Conservation (phyloP, 2,329 filamentous ascomycete genomes). For the Ceratocystis albifundus region DNA sequence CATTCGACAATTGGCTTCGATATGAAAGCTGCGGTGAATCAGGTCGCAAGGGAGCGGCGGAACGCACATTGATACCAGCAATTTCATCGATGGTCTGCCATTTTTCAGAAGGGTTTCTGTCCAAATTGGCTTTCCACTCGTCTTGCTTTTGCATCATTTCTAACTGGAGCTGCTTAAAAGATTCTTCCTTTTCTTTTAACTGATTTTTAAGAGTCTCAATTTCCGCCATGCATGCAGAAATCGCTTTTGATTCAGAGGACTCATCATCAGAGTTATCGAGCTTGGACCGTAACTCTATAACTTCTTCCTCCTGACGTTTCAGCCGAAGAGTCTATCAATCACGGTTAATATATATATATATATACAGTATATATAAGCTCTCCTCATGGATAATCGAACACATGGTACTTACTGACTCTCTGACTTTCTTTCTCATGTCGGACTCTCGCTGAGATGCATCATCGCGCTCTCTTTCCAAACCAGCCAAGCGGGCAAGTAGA, state of each 20-base stretch:
- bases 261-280: neutral
- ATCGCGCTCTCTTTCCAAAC: conserved; percentile 80
- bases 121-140: neutral
- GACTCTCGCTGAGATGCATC: conserved; percentile 72
- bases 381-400: neutral
- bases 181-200: neutral
- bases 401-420: conserved; percentile 57
- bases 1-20: conserved; percentile 8
- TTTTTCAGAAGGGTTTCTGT: neutral
- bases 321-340: conserved; percentile 26
- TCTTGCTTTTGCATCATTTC: conserved; percentile 15
- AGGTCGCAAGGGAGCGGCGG: neutral
- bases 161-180: conserved; percentile 12
- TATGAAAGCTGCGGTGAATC: conserved; percentile 17
- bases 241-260: neutral
- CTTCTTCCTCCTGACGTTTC: conserved; percentile 66
- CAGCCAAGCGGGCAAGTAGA: conserved; percentile 62
- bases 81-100: conserved; percentile 14
- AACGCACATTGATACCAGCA: neutral
- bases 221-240: conserved; percentile 3
- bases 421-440: conserved; percentile 77
- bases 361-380: too few relatives aligned
- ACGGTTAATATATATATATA: neutral
- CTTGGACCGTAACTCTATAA: conserved; percentile 53
- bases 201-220: conserved; percentile 7